Evolutionary conservation across 148 eudicot species (phyloP), one percentile per base, ranked within the genome.

Genomic region (Vaccinium vitisidaea): DNA sequence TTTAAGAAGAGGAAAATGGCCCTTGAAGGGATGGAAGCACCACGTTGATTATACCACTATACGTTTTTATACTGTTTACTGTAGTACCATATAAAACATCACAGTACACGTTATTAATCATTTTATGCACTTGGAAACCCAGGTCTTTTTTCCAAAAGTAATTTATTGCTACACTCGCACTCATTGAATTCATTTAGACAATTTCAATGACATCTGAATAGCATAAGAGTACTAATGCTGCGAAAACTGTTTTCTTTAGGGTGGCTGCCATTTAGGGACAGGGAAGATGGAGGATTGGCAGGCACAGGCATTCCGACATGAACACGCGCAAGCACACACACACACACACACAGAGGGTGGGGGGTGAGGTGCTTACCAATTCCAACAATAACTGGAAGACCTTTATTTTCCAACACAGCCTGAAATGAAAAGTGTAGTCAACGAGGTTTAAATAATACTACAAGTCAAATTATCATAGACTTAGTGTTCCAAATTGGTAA

Each of bases 371-470:
- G 82, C 84, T 83, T 93, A 96, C 99, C 99, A 83, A 97, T 97
- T 86, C 99, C 99, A 89, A 97, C 98, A 87, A 95, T 89, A 75
- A 97, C 90, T 12, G 99, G 99, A 78, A 87, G 93, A 77, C 98
- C 99, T 88, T 95, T 97, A 81, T 92, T 92, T 92, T 97, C 99
- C 87, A 97, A 85, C 84, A 97, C 85, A 85, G 98, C 98, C 99
- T 97, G 93, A 83, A 89, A 89, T 14, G 53, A 25, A 55, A 83
- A 23, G 75, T 43, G 54, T 15, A 65, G 65, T 27, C 77, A 30
- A 52, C 59, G 14, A 56, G 36, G 63, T 77, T 16, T 71, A 11
- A 32, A 87, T 65, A 56, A 43, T 6, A 50, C 54, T 32, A 71
- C 52, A 76, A 59, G n/a, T 11, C 8, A 15, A 4, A 59, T 74